phyloP scores from a whole-genome alignment of 805 yeast genomes.

The Candida alai region DNA sequence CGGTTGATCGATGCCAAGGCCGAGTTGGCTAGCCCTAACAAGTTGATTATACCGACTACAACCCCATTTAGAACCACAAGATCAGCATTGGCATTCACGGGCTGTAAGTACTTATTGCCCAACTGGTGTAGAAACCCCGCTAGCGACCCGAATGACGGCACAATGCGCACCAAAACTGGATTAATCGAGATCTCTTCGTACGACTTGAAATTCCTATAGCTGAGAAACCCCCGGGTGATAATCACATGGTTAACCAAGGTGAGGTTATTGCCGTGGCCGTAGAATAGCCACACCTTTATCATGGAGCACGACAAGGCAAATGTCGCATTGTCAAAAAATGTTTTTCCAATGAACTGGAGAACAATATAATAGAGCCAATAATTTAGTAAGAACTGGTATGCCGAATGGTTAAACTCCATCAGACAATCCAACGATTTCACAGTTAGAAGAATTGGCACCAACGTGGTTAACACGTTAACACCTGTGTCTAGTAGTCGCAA shows the following conservation, averaged over 20 bases:
- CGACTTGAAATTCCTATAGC: neutral
- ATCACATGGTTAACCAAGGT: constrained; percentile 3
- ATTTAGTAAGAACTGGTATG: constrained; percentile 10
- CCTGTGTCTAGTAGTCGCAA: constrained; percentile 6
- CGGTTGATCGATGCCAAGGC: too few species aligned
- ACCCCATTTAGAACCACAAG: too few species aligned
- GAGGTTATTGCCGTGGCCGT: constrained; percentile 5
- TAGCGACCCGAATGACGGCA: constrained; percentile 1
- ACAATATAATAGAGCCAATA: constrained; percentile 11
- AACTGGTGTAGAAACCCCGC: constrained; percentile 1
- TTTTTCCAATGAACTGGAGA: constrained; percentile 4
- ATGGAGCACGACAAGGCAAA: neutral
- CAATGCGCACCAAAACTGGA: constrained; percentile 2
- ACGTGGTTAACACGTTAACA: constrained; percentile 6
- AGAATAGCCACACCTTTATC: constrained; percentile 10
- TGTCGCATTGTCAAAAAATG: neutral
- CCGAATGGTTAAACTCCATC: constrained; percentile 4
- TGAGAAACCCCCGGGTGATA: neutral
- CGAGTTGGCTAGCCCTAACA: too few species aligned
- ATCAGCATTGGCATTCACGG: too few species aligned
- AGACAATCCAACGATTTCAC: constrained; percentile 10
- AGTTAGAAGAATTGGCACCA: constrained; percentile 9
- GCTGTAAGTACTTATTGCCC: constrained; percentile 4
- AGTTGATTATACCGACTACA: too few species aligned
- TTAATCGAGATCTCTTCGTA: constrained; percentile 4